Percentiles rank a stretch among this genome's conserved stretches.
Conservation (phyloP, 306 rosid genomes). For the Casuarina equisetifolia region DNA sequence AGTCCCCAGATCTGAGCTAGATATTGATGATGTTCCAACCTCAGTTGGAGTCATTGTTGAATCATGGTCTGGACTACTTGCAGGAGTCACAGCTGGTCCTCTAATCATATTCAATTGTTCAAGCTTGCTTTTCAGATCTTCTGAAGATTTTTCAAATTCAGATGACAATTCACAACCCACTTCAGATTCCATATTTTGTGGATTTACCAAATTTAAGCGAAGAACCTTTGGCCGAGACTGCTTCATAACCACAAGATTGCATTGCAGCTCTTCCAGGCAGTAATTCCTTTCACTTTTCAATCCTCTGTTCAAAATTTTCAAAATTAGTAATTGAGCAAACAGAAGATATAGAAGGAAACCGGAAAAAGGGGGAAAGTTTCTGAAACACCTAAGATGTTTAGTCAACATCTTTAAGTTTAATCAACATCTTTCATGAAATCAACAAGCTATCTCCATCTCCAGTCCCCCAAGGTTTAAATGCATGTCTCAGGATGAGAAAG, state of each 20-base stretch:
- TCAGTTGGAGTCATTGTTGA: slow-evolving; percentile 81
- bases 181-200: slow-evolving; percentile 37
- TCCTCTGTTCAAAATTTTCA: slow-evolving; percentile 44
- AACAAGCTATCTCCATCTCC: slow-evolving; percentile 14
- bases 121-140: slow-evolving; percentile 39
- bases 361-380: background rate
- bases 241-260: slow-evolving; percentile 81
- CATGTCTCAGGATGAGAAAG: background rate
- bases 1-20: slow-evolving; percentile 80
- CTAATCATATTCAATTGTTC: slow-evolving; percentile 39
- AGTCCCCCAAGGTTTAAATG: slow-evolving; percentile 14
- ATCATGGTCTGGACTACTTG: slow-evolving; percentile 69
- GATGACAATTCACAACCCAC: slow-evolving; percentile 30
- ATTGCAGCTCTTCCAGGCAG: slow-evolving; percentile 84
- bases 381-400: background rate
- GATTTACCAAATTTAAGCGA: slow-evolving; percentile 68
- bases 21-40: slow-evolving; percentile 81
- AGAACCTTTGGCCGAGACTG: slow-evolving; percentile 68
- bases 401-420: background rate
- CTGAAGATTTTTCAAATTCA: slow-evolving; percentile 37
- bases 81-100: slow-evolving; percentile 80
- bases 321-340: slow-evolving; percentile 24
- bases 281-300: slow-evolving; percentile 69
- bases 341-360: background rate
- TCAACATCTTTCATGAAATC: slow-evolving; percentile 7